Conservation (phyloP, 1,284 basidiomycete genomes). For the Bjerkandera adusta region DNA sequence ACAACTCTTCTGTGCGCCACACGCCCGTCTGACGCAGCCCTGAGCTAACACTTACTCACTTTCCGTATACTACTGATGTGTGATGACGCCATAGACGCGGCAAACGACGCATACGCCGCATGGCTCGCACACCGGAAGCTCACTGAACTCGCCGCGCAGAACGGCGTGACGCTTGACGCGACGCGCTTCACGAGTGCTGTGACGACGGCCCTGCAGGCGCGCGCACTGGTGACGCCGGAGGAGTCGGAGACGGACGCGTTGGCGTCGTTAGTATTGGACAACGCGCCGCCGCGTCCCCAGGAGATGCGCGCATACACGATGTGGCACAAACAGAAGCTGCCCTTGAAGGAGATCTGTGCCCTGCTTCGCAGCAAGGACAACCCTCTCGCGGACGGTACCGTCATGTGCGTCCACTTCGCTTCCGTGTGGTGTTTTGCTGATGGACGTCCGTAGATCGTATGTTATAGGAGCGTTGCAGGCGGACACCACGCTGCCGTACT, state of each 20-base stretch:
- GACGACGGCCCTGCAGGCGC: not conserved
- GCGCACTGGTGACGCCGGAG: not conserved
- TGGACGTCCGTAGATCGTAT: conserved; percentile 35
- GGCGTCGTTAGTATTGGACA: conserved; percentile 1
- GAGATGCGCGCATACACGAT: conserved; percentile 54
- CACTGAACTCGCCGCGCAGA: conserved; percentile 33
- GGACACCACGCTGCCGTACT: conserved; percentile 38
- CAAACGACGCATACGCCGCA: conserved; percentile 58
- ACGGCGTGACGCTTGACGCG: conserved; percentile 27
- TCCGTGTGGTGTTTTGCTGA: not conserved
- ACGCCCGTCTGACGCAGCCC: not conserved
- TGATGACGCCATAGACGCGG: conserved; percentile 44
- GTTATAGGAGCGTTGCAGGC: conserved; percentile 42
- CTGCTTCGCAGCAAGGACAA: conserved; percentile 38
- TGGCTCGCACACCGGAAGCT: conserved; percentile 47
- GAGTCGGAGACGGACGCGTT: not conserved
- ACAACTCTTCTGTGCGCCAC: conserved; percentile 48
- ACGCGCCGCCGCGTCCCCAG: conserved; percentile 35
- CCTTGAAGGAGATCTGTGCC: conserved; percentile 48
- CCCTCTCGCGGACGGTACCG: conserved; percentile 50
- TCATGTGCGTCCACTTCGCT: conserved; percentile 46
- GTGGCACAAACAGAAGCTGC: conserved; percentile 46
- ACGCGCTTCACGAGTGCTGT: conserved; percentile 31
- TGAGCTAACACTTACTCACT: not conserved
- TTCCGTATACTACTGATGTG: conserved; percentile 4